Conservation (phyloP, 306 rosid genomes). For the Dryas octopetala region DNA sequence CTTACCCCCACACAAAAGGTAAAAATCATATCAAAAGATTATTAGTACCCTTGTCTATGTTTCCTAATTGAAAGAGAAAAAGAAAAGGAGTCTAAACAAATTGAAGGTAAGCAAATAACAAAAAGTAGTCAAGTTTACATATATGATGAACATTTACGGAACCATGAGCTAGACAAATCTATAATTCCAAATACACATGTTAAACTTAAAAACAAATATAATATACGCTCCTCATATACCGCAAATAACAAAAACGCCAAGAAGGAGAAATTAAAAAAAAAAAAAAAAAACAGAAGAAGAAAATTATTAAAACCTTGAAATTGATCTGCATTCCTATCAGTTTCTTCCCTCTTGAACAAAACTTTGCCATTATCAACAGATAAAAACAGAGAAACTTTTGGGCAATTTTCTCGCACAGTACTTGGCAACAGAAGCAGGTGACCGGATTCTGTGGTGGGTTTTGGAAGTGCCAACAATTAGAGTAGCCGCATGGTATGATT, state of each 20-base stretch:
- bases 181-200: too few relatives aligned
- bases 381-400: conserved; percentile 48
- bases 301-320: conserved; percentile 37
- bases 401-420: conserved; percentile 76
- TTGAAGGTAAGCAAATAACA: too few relatives aligned
- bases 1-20: too few relatives aligned
- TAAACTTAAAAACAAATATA: too few relatives aligned
- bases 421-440: conserved; percentile 66
- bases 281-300: background rate
- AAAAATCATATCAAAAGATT: too few relatives aligned
- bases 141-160: too few relatives aligned
- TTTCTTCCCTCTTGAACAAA: conserved; percentile 57
- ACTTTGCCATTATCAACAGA: conserved; percentile 80
- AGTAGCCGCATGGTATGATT: conserved; percentile 47
- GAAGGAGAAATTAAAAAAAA: background rate
- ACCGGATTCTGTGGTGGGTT: conserved; percentile 61
- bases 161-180: too few relatives aligned
- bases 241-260: background rate
- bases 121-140: too few relatives aligned
- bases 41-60: too few relatives aligned
- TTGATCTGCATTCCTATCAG: conserved; percentile 18
- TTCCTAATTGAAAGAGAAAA: too few relatives aligned
- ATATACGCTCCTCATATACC: too few relatives aligned
- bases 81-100: too few relatives aligned
- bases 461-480: conserved; percentile 75